A percentile compares a stretch with the other conserved stretches of the same genome.
Conservation (phyloP, 2,329 filamentous ascomycete species). For the Whalleya microplaca region DNA sequence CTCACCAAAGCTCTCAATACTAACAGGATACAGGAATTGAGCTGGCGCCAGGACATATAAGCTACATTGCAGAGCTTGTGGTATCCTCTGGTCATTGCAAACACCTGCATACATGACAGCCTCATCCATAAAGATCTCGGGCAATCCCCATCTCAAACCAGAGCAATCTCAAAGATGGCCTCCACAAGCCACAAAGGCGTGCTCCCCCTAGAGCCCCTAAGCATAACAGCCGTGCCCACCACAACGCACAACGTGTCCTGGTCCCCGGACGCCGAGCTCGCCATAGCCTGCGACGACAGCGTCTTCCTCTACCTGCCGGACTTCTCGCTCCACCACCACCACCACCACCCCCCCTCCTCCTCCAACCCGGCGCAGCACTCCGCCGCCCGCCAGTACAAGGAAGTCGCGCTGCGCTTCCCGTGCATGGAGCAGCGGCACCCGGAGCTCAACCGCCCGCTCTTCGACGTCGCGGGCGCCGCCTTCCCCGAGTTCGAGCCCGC, state of each 20-base stretch:
- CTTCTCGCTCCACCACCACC: slow-evolving; percentile 33
- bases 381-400: slow-evolving; percentile 35
- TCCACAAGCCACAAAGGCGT: slow-evolving; percentile 37
- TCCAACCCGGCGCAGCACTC: too few species aligned
- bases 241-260: slow-evolving; percentile 51
- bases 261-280: slow-evolving; percentile 62
- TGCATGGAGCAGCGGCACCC: slow-evolving; percentile 31
- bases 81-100: too few species aligned
- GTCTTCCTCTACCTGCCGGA: slow-evolving; percentile 56
- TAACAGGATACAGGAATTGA: too few species aligned
- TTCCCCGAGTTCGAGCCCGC: slow-evolving; percentile 37
- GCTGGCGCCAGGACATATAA: too few species aligned
- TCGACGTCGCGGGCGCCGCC: slow-evolving; percentile 30
- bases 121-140: neutral
- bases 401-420: slow-evolving; percentile 37
- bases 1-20: too few species aligned
- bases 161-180: slow-evolving; percentile 16
- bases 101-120: neutral
- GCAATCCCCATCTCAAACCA: neutral
- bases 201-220: slow-evolving; percentile 52
- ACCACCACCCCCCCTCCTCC: slow-evolving; percentile 1
- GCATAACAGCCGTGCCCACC: slow-evolving; percentile 48
- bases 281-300: slow-evolving; percentile 59
- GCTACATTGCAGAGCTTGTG: too few species aligned
- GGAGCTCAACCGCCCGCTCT: slow-evolving; percentile 36